phyloP scores from a whole-genome alignment of 768 basidiomycete genomes.

The Plicaturopsis crispa region DNA sequence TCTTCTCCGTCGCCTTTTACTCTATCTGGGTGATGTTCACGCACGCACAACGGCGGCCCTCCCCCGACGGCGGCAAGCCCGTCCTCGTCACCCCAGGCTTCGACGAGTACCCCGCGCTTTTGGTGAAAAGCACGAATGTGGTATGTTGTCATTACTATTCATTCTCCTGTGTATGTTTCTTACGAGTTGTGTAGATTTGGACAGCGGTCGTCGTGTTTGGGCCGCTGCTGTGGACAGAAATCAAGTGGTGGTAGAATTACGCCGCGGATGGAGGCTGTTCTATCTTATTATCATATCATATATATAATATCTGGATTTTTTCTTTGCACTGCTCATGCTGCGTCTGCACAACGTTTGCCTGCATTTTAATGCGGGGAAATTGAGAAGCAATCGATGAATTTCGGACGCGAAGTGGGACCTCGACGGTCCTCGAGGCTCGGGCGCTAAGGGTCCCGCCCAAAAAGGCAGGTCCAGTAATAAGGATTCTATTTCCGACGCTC shows the following conservation, averaged over 20 bases:
- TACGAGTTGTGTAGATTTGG: conserved; percentile 62
- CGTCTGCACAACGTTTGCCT: no score
- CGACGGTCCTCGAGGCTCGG: no score
- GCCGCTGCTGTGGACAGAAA: conserved; percentile 83
- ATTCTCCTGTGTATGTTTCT: conserved; percentile 1
- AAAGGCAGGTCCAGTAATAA: no score
- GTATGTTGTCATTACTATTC: conserved; percentile 38
- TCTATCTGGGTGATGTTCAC: conserved; percentile 88
- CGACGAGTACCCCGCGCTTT: conserved; percentile 62
- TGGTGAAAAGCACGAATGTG: conserved; percentile 55
- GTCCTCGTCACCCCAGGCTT: conserved; percentile 34
- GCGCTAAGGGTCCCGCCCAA: no score
- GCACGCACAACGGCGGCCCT: conserved; percentile 32
- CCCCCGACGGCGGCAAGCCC: conserved; percentile 26
- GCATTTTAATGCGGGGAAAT: no score
- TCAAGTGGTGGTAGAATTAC: conserved; percentile 52
- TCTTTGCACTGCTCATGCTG: no score
- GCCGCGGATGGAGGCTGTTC: neutral
- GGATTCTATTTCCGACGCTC: no score
- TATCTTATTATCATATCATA: neutral
- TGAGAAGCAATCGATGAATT: no score
- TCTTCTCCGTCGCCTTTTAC: conserved; percentile 94
- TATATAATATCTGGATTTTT: neutral
- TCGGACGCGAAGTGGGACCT: no score
- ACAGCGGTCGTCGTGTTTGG: conserved; percentile 86